These are phyloP conservation scores for Skeletonema tropicum DNA, from an alignment of 108 stramenopile species.

Conservation along the genomic window DNA sequence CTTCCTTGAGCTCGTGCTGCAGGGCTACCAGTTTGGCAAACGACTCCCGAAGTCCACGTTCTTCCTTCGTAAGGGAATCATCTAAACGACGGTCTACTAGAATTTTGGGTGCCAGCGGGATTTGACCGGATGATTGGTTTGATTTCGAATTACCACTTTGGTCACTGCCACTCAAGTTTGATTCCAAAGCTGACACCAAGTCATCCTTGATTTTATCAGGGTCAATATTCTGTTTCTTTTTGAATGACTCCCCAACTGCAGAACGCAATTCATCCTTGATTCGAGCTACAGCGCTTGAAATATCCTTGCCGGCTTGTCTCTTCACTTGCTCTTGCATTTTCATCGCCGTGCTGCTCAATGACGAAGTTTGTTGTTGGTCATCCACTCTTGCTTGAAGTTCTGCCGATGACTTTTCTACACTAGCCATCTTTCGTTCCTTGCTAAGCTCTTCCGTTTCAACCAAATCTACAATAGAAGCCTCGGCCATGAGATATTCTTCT, in stretches of 20 bases:
- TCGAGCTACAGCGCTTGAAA: slow-evolving; percentile 40
- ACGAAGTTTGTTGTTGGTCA: background rate
- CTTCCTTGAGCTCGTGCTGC: slow-evolving; percentile 45
- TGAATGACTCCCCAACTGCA: slow-evolving; percentile 39
- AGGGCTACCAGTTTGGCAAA: slow-evolving; percentile 39
- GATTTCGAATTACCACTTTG: background rate
- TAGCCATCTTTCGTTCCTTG: slow-evolving; percentile 2
- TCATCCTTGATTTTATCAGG: slow-evolving; percentile 24
- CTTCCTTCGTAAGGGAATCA: slow-evolving; percentile 37
- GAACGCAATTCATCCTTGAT: slow-evolving; percentile 45
- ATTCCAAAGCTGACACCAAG: background rate
- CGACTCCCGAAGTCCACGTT: slow-evolving; percentile 25
- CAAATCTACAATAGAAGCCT: slow-evolving; percentile 39
- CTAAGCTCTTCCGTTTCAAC: slow-evolving; percentile 18
- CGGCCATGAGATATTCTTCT: slow-evolving; percentile 48
- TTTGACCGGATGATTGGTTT: slow-evolving; percentile 7
- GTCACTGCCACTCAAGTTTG: background rate
- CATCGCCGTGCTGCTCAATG: background rate
- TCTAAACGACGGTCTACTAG: slow-evolving; percentile 26
- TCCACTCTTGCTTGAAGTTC: background rate
- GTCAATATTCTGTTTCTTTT: slow-evolving; percentile 15
- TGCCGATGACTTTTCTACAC: background rate
- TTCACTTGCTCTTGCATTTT: slow-evolving; percentile 20
- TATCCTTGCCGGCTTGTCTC: slow-evolving; percentile 13
- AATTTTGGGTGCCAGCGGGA: slow-evolving; percentile 26